Conservation (phyloP, 2,329 filamentous ascomycete genomes). For the Cordyceps farinosa region DNA sequence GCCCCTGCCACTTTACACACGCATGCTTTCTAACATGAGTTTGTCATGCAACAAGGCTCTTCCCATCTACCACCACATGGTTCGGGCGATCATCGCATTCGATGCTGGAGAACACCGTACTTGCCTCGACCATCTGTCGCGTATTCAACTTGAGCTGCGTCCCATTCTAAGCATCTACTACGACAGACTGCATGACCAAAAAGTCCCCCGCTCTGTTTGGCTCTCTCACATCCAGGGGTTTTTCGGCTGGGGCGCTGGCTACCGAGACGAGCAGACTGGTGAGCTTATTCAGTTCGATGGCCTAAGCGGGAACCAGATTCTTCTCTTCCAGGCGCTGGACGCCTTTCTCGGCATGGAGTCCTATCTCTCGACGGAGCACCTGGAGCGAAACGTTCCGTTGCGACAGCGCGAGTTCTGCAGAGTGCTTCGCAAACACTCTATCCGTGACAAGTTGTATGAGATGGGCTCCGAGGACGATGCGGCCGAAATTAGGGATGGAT, state of each 20-base stretch:
- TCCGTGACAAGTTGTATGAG: slow-evolving; percentile 20
- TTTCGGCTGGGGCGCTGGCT: slow-evolving; percentile 34
- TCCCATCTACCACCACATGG: slow-evolving; percentile 29
- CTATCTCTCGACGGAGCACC: slow-evolving; percentile 27
- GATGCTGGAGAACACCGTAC: slow-evolving; percentile 22
- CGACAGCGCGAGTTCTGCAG: slow-evolving; percentile 26
- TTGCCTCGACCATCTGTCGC: slow-evolving; percentile 22
- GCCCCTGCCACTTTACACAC: background rate
- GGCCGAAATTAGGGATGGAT: slow-evolving; percentile 22
- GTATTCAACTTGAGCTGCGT: slow-evolving; percentile 24
- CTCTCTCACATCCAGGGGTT: slow-evolving; percentile 34
- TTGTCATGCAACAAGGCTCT: slow-evolving; percentile 16
- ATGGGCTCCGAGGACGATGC: slow-evolving; percentile 18
- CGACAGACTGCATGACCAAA: slow-evolving; percentile 27
- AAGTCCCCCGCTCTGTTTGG: slow-evolving; percentile 30
- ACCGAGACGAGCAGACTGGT: slow-evolving; percentile 21
- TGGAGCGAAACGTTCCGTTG: slow-evolving; percentile 25
- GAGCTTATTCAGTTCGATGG: slow-evolving; percentile 32
- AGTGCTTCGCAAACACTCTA: slow-evolving; percentile 24
- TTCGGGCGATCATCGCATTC: slow-evolving; percentile 26
- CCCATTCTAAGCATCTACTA: slow-evolving; percentile 27
- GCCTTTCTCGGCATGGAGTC: slow-evolving; percentile 32
- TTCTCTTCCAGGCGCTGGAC: slow-evolving; percentile 34
- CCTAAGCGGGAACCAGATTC: slow-evolving; percentile 33
- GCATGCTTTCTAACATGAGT: background rate